phyloP scores from a whole-genome alignment of 1,139 yeast species.

The Scheffersomyces cryptocercus region DNA sequence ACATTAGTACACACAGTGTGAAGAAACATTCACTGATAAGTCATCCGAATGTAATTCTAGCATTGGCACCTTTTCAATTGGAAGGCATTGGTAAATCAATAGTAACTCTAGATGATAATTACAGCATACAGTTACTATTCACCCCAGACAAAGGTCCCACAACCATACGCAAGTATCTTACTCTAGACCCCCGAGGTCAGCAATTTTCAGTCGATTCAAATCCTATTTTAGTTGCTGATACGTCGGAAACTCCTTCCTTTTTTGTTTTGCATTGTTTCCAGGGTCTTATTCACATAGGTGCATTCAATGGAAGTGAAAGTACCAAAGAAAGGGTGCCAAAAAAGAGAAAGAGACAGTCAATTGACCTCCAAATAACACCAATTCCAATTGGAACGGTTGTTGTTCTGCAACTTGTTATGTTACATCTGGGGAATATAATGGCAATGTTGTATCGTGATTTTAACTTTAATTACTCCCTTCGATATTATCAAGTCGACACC shows the following conservation, averaged over 20 bases:
- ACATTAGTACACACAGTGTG: too few species aligned
- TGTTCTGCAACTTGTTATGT: slow-evolving; percentile 23
- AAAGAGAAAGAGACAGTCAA: slow-evolving; percentile 1
- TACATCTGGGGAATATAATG: slow-evolving; percentile 11
- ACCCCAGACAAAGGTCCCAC: background rate
- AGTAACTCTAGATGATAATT: background rate
- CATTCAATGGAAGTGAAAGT: background rate
- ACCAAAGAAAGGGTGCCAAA: background rate
- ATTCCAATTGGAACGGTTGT: slow-evolving; percentile 30
- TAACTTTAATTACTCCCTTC: slow-evolving; percentile 31
- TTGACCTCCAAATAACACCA: slow-evolving; percentile 14
- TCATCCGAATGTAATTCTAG: slow-evolving; percentile 10
- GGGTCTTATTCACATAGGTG: slow-evolving; percentile 24
- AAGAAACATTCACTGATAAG: too few species aligned
- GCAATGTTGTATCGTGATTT: slow-evolving; percentile 40
- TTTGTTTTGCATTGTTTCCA: slow-evolving; percentile 31
- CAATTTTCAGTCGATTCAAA: slow-evolving; percentile 26
- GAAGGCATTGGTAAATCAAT: background rate
- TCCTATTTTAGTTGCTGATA: slow-evolving; percentile 23
- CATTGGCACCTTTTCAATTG: slow-evolving; percentile 13
- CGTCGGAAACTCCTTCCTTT: slow-evolving; percentile 10
- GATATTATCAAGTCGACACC: slow-evolving; percentile 26
- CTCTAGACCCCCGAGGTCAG: slow-evolving; percentile 28
- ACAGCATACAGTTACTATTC: slow-evolving; percentile 8
- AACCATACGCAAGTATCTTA: slow-evolving; percentile 6